Evolutionary conservation across 192 early-diverging fungal genomes (phyloP).

Genomic region (Rhizoclosmatium sp.): DNA sequence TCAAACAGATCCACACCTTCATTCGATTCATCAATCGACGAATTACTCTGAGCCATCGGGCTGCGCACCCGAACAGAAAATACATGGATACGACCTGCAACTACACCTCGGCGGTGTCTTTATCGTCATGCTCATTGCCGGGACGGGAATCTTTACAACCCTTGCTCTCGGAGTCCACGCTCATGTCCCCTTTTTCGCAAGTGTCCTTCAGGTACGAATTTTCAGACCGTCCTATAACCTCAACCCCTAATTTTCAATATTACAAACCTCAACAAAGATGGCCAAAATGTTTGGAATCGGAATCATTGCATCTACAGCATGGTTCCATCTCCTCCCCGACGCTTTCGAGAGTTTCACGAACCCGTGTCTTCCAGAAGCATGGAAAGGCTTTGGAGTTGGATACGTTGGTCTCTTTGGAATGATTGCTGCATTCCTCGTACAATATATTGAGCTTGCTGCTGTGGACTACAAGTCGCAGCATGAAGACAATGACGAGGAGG

Average conservation of each 20-base stretch:
- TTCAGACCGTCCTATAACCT: not conserved
- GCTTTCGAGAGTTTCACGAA: conserved; percentile 28
- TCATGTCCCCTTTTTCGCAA: not conserved
- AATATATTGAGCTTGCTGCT: conserved; percentile 40
- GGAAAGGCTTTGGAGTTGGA: conserved; percentile 24
- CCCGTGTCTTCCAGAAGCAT: conserved; percentile 22
- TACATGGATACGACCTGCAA: conserved; percentile 8
- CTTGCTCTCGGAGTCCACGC: conserved; percentile 23
- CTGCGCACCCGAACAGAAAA: no score
- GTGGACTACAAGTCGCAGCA: conserved; percentile 9
- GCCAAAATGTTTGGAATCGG: conserved; percentile 62
- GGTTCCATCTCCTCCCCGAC: conserved; percentile 55
- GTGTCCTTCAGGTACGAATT: conserved; percentile 3
- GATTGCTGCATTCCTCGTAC: conserved; percentile 44
- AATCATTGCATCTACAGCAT: conserved; percentile 55
- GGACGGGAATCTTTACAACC: conserved; percentile 23
- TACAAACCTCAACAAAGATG: conserved; percentile 5
- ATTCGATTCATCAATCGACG: no score
- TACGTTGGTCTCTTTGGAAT: conserved; percentile 50
- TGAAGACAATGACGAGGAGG: not conserved
- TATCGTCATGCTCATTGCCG: conserved; percentile 24
- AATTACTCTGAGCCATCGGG: no score
- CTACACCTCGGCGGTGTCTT: conserved; percentile 35
- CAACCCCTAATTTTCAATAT: not conserved
- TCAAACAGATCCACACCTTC: no score